Conservation (phyloP, 2,329 filamentous ascomycete species). For the Alternaria postmessia region DNA sequence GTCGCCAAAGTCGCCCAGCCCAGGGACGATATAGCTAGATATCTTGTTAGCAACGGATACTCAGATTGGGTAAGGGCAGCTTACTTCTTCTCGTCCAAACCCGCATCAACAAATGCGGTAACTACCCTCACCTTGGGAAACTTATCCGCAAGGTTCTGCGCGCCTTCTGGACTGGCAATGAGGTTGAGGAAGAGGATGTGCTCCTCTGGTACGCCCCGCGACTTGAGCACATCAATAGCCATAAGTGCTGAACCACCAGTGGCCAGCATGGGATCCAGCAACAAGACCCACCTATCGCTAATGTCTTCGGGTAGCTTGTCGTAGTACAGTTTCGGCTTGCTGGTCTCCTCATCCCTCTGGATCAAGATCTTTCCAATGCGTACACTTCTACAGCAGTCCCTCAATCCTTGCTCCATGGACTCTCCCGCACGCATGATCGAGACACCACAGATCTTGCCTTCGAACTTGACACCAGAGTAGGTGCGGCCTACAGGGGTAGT, state of each 20-base stretch:
- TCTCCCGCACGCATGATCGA: constrained; percentile 98
- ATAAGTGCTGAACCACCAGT: constrained; percentile 96
- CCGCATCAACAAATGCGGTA: constrained; percentile 94
- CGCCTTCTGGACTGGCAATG: constrained; percentile 94
- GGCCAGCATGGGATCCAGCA: constrained; percentile 98
- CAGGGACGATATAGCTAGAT: constrained; percentile 88
- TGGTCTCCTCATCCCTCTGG: constrained; percentile 94
- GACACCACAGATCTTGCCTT: constrained; percentile 98
- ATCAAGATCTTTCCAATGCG: constrained; percentile 98
- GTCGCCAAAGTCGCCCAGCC: constrained; percentile 94
- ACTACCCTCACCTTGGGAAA: constrained; percentile 92
- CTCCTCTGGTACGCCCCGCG: constrained; percentile 90
- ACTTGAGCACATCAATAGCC: constrained; percentile 92
- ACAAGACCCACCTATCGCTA: constrained; percentile 86
- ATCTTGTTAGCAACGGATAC: not conserved
- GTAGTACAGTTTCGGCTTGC: constrained; percentile 92
- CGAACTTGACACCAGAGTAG: constrained; percentile 92
- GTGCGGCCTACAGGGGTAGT: constrained; percentile 88
- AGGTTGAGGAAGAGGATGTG: constrained; percentile 95
- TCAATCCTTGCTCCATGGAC: constrained; percentile 95
- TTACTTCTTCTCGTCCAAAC: constrained; percentile 97
- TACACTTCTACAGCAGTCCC: constrained; percentile 97
- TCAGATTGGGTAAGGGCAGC: constrained; percentile 44
- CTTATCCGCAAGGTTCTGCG: constrained; percentile 84
- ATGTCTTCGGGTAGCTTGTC: constrained; percentile 97